Base-by-base conservation (phyloP, 139 green algal species). In the Coccomyxa sp. region DNA sequence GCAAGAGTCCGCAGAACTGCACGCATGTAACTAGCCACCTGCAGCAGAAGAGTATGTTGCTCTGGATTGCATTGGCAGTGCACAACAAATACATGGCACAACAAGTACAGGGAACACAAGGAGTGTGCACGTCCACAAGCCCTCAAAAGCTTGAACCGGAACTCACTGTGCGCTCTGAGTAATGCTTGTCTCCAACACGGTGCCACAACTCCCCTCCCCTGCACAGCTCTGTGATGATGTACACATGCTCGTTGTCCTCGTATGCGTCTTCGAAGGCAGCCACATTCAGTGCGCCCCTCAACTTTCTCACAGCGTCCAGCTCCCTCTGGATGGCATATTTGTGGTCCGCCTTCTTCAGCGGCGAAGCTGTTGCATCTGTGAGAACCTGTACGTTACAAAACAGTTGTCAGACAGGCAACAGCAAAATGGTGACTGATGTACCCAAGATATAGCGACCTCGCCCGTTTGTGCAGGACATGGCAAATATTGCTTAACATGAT, bases 191-290 rank as follows among this genome's bases (percentile, higher is more conserved):
- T 23, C 92, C 92, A 71, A 97, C 92, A 14, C 82, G 79, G 82
- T 95, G 90, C 78, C 93, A 82, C 59, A 98, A 89, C 88, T 97
- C 95, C 0, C 95, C 95, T 0, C 95, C 95, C 21, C 82, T 80
- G 89, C 95, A 98, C 17, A 84, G 87, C 91, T 97, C 94, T 92
- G 96, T 95, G 30, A 98, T 84, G 84, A 98, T 93, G 89, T 98
- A 92, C 25, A 97, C 85, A 67, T 90, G 77, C 7, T 80, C 76
- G 16, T 94, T 90, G 82, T 97, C 93, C 90, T 98, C 95, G 75
- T 93, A 97, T 23, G 74, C 88, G 66, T 91, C 88, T 81, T 95
- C 90, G 58, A 97, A 86, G 45, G 91, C 81, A 17, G 94, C 94
- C 58, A 98, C 92, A 82, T 95, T 97, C 1, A 98, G 91, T 0